Evolutionary conservation across 768 basidiomycete genomes (phyloP), one percentile per base, ranked within the genome.

Genomic region (Pisolithus sp.): DNA sequence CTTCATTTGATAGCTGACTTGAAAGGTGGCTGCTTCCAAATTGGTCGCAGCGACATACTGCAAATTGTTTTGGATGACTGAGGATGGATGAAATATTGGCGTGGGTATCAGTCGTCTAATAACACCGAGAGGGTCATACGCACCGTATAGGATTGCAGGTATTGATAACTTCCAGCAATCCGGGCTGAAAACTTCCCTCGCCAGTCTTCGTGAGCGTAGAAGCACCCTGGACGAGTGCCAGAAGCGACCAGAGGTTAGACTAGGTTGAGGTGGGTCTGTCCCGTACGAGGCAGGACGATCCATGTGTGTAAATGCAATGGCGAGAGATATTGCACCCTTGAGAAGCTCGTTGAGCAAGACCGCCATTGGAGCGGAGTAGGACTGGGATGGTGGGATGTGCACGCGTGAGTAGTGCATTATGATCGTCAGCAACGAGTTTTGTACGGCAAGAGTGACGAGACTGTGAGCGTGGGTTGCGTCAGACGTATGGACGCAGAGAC

Each of bases 121-220:
- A 2, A 26, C 7, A 7, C 7, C 7, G 26, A 26, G 26, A 15
- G 42, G 46, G 46, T 5, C 37, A 36, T 38, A 65, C 73, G 55
- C 57, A 82, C 83, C 82, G 66, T 96, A 98, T 63, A 97, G 82
- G 63, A 96, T 89, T 48, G 95, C 94, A 21, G 95, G 95, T 63
- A 98, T 93, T 42, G 93, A 92, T 28, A 98, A 72, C 68, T 97
- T 97, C 93, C 93, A 96, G 68, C 95, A 96, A 70, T 98, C 95
- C 12, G 78, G 72, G 56, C 91, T 89, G 69, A 93, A 88, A 21
- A 96, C 76, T 53, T 89, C 86, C 54, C 77, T 76, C 46, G 71
- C 74, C 18, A 93, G 66, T 53, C 75, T 77, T 38, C 77, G 76
- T 54, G 83, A 63, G 42, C 86, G 80, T 23, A 67, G 69, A 6